Base-by-base conservation (phyloP, 805 yeast species). In the Spathaspora girioi region DNA sequence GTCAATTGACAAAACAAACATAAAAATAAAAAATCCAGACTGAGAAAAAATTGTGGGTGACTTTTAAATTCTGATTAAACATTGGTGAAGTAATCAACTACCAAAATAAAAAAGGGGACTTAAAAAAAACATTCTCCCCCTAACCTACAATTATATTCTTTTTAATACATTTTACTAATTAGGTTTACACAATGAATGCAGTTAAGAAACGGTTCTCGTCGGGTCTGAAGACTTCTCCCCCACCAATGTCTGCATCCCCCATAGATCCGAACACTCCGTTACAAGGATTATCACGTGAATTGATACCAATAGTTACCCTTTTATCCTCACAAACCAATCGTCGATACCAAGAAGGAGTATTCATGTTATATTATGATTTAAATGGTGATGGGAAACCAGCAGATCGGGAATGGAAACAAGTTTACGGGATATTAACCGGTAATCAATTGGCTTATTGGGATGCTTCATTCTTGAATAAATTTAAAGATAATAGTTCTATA, bases 401-500 rank as follows among this genome's bases (percentile, higher is more conserved):
- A 0, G 88, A 86, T 47, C 76, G 97, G 45, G 78, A 79, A 60
- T 94, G 99, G 99, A 77, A 79, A 50, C 97, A 94, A 69, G 97
- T 92, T 20, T 94, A 88, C 66, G 98, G 96, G 43, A 89, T 89
- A 14, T 73, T 94, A 42, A 83, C 89, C 3, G 99, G 99, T 18
- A 89, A 89, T 52, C 96, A 93, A 61, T 73, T 94, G 54, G 96
- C 97, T 0, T 81, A 89, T 55, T 94, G 98, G 97, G 91, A 91
- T 64, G 89, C 90, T 2, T 83, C 82, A 41, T 77, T 77, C 51
- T 64, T 88, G 51, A 82, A 85, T 12, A 76, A 74, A 54, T 77
- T 78, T 55, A 71, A 74, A 50, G 70, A 78, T 50, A 75, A 80
- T 68, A 83, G 50, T 75, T 80, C 56, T 79, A 75, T 23, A 23